Percentiles rank a stretch among this genome's conserved stretches.
phyloP scores from a whole-genome alignment of 1,284 basidiomycete genomes.

The Ganoderma lucidum region DNA sequence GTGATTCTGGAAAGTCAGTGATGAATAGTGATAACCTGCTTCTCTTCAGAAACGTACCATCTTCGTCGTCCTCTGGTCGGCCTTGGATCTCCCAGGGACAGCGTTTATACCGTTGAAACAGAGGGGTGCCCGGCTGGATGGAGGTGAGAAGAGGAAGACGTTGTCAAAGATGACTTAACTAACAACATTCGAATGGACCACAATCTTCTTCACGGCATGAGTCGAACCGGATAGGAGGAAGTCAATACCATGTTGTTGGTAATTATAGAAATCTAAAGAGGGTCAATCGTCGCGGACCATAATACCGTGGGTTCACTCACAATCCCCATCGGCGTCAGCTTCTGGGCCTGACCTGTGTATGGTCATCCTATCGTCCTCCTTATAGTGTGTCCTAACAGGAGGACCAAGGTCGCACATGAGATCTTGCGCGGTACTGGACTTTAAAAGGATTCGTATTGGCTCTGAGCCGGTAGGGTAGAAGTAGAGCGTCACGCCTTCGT shows the following conservation, averaged over 20 bases:
- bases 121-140: constrained; percentile 80
- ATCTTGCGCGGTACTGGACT: constrained; percentile 86
- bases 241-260: constrained; percentile 89
- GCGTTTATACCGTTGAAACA: constrained; percentile 89
- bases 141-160: constrained; percentile 1
- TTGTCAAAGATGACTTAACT: constrained; percentile 39
- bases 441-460: constrained; percentile 72
- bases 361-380: constrained; percentile 87
- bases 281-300: neutral
- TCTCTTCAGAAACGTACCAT: constrained; percentile 52
- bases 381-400: constrained; percentile 81
- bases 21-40: constrained; percentile 14
- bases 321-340: constrained; percentile 47
- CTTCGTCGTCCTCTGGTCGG: constrained; percentile 78
- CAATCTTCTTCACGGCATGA: constrained; percentile 83
- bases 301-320: constrained; percentile 26
- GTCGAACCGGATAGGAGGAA: constrained; percentile 78
- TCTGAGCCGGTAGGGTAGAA: constrained; percentile 64
- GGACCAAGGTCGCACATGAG: constrained; percentile 80
- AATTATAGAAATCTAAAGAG: constrained; percentile 87
- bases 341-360: constrained; percentile 62
- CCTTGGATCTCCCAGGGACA: constrained; percentile 89
- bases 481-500: constrained; percentile 73
- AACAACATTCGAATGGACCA: constrained; percentile 88
- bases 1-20: constrained; percentile 56